These are phyloP conservation scores for Apiospora malaysiana DNA, from an alignment of 2,329 filamentous ascomycete genomes.

Conservation along the genomic window DNA sequence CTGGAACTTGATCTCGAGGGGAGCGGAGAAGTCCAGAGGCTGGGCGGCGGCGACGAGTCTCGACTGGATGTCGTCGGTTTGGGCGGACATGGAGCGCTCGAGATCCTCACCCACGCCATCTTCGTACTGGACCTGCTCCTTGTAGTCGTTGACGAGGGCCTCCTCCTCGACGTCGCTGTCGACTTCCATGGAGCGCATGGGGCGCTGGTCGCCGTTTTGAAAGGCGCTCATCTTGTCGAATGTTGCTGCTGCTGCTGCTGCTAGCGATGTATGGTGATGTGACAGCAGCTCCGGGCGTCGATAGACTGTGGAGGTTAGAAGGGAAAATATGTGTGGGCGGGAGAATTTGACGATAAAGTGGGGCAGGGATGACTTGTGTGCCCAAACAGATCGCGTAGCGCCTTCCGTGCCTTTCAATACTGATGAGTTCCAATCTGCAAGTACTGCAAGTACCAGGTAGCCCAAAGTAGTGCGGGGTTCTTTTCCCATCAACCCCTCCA, in stretches of 20 bases:
- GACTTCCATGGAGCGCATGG: slow-evolving; percentile 69
- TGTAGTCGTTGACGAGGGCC: slow-evolving; percentile 92
- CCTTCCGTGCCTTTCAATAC: too few species aligned
- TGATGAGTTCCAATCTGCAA: background rate
- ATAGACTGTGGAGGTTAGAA: slow-evolving; percentile 18
- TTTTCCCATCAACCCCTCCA: slow-evolving; percentile 11
- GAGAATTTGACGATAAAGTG: slow-evolving; percentile 16
- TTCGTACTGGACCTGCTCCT: slow-evolving; percentile 93
- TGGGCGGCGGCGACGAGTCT: slow-evolving; percentile 90
- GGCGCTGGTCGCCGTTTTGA: slow-evolving; percentile 62
- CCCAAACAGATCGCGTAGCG: slow-evolving; percentile 6
- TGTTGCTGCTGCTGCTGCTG: slow-evolving; percentile 18
- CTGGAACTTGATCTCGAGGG: slow-evolving; percentile 95
- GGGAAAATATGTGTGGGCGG: slow-evolving; percentile 18
- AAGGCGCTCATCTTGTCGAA: slow-evolving; percentile 62
- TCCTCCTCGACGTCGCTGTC: slow-evolving; percentile 97
- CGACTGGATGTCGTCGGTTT: slow-evolving; percentile 90
- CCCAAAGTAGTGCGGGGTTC: slow-evolving; percentile 1
- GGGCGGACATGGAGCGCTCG: slow-evolving; percentile 74
- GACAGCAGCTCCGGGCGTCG: slow-evolving; percentile 8
- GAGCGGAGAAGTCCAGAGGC: slow-evolving; percentile 93
- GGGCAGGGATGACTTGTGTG: background rate
- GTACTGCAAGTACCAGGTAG: background rate
- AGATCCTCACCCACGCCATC: slow-evolving; percentile 78
- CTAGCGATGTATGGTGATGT: slow-evolving; percentile 15